Evolutionary conservation across 1,284 basidiomycete genomes (phyloP).

Genomic region (Xanthoconium separans): DNA sequence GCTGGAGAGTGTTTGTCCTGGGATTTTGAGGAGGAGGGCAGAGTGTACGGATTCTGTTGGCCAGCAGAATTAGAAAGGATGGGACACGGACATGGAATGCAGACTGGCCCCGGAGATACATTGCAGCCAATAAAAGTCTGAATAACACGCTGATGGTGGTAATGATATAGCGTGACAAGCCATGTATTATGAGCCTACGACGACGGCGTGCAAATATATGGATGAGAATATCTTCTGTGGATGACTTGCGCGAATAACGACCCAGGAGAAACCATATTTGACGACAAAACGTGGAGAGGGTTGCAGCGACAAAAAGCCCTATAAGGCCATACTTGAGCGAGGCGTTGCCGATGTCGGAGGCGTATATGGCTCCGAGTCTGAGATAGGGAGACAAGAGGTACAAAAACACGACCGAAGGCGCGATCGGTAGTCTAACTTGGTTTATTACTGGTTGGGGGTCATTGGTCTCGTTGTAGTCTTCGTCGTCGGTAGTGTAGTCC

Average conservation of each 20-base stretch:
- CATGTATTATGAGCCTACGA: slow-evolving; percentile 45
- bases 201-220: slow-evolving; percentile 59
- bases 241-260: slow-evolving; percentile 60
- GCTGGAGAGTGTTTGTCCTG: slow-evolving; percentile 34
- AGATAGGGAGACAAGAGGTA: slow-evolving; percentile 68
- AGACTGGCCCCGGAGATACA: slow-evolving; percentile 65
- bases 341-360: slow-evolving; percentile 44
- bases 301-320: slow-evolving; percentile 52
- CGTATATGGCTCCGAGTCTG: slow-evolving; percentile 64
- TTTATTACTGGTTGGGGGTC: slow-evolving; percentile 40
- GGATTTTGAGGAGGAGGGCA: slow-evolving; percentile 43
- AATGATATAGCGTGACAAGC: slow-evolving; percentile 41
- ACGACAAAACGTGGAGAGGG: slow-evolving; percentile 57
- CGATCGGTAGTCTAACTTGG: slow-evolving; percentile 42
- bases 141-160: slow-evolving; percentile 43
- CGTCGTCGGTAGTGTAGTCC: slow-evolving; percentile 51
- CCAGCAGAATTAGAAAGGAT: slow-evolving; percentile 5
- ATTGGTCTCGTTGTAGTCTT: slow-evolving; percentile 38
- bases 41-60: slow-evolving; percentile 51
- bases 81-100: background rate
- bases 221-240: slow-evolving; percentile 62
- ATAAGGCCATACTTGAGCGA: slow-evolving; percentile 51
- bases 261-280: slow-evolving; percentile 75
- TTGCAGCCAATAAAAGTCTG: slow-evolving; percentile 50
- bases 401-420: slow-evolving; percentile 58